Evolutionary conservation across 2,329 filamentous ascomycete genomes (phyloP).

Genomic region (Pseudocercospora pini-densiflorae): DNA sequence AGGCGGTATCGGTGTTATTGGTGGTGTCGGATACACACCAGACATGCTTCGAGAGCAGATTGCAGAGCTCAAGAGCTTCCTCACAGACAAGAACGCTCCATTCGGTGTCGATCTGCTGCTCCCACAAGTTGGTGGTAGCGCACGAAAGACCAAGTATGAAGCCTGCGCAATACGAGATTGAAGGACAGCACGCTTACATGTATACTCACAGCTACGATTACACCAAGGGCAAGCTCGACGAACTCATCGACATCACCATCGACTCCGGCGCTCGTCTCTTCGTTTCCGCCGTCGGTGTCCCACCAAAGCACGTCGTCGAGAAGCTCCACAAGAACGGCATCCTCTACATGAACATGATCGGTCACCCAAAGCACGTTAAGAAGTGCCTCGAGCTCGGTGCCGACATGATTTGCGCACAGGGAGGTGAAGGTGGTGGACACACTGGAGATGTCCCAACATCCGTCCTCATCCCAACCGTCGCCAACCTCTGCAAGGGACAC

Average conservation of each 20-base stretch:
- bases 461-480: constrained; percentile 89
- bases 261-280: constrained; percentile 89
- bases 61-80: constrained; percentile 85
- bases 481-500: constrained; percentile 76
- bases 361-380: constrained; percentile 97
- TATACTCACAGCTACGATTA: constrained; percentile 81
- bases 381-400: constrained; percentile 92
- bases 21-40: constrained; percentile 93
- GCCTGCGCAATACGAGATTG: background rate
- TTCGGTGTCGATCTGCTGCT: constrained; percentile 94
- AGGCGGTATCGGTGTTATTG: constrained; percentile 93
- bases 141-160: constrained; percentile 86
- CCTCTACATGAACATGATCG: constrained; percentile 99
- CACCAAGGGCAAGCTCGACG: constrained; percentile 96
- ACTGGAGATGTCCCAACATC: constrained; percentile 85
- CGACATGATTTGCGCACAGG: constrained; percentile 98
- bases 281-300: constrained; percentile 94
- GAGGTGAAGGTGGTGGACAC: constrained; percentile 88
- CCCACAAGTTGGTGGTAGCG: constrained; percentile 91
- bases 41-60: constrained; percentile 98
- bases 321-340: constrained; percentile 85
- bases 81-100: constrained; percentile 88
- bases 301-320: constrained; percentile 86
- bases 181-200: background rate
- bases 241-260: constrained; percentile 90